These are phyloP conservation scores for Penicillium crystallinum DNA, from an alignment of 495 filamentous ascomycete species.

Conservation along the genomic window DNA sequence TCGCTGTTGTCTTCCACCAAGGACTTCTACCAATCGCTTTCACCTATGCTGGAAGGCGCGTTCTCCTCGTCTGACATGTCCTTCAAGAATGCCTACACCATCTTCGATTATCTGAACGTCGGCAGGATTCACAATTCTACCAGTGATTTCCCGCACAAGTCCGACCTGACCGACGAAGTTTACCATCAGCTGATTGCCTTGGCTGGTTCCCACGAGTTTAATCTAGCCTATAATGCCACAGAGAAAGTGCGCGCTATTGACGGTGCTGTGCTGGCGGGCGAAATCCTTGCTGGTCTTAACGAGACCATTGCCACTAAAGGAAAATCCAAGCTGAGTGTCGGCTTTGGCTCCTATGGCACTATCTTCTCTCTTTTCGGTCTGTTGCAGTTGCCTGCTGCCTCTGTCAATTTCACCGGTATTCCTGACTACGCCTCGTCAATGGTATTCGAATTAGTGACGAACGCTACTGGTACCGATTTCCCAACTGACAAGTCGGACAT, in stretches of 20 bases:
- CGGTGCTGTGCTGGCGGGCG: constrained; percentile 41
- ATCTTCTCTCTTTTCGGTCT: constrained; percentile 49
- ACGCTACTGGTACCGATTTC: constrained; percentile 32
- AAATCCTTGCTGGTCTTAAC: constrained; percentile 42
- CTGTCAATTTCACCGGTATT: constrained; percentile 41
- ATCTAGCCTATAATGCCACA: constrained; percentile 47
- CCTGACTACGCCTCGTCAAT: constrained; percentile 49
- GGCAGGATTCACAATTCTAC: constrained; percentile 49
- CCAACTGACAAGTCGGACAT: constrained; percentile 26
- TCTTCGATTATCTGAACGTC: constrained; percentile 54
- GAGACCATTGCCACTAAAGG: constrained; percentile 34
- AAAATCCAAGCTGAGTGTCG: constrained; percentile 34
- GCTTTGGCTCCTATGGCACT: constrained; percentile 46
- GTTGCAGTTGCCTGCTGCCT: constrained; percentile 32
- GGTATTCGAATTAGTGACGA: constrained; percentile 47
- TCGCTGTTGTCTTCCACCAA: constrained; percentile 47
- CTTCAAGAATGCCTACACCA: constrained; percentile 70
- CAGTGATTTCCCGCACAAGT: constrained; percentile 25
- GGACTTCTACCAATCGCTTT: constrained; percentile 59
- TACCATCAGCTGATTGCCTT: constrained; percentile 39
- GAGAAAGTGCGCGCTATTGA: constrained; percentile 45
- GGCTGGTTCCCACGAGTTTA: constrained; percentile 47
- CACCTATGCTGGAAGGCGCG: constrained; percentile 55
- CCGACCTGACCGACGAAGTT: constrained; percentile 28
- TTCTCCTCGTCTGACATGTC: constrained; percentile 48